Evolutionary conservation across 345 rosid genomes (phyloP).

Genomic region (Salix purpurea): DNA sequence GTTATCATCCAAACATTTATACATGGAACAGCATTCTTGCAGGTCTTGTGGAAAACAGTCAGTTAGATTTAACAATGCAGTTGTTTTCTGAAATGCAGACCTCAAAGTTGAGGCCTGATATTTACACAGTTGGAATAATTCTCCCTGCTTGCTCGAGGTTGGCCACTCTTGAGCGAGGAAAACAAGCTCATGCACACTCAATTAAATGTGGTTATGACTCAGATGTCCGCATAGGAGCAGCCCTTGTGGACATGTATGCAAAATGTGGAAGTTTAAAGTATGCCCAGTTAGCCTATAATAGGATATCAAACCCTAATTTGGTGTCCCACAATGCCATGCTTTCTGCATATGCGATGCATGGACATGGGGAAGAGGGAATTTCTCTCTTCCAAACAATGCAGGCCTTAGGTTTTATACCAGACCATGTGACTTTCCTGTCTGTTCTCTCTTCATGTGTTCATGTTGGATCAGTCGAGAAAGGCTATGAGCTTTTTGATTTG

Average conservation of each 20-base stretch:
- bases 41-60: constrained; percentile 20
- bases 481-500: constrained; percentile 12
- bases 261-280: constrained; percentile 22
- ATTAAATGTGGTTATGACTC: constrained; percentile 16
- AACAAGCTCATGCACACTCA: constrained; percentile 22
- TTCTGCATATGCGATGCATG: constrained; percentile 29
- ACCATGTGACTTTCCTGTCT: constrained; percentile 19
- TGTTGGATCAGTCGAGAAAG: constrained; percentile 16
- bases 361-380: constrained; percentile 22
- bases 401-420: constrained; percentile 12
- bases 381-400: constrained; percentile 16
- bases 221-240: constrained; percentile 24
- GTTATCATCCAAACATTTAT: constrained; percentile 38
- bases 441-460: constrained; percentile 25
- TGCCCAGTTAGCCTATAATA: constrained; percentile 7
- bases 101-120: constrained; percentile 13
- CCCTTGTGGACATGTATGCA: constrained; percentile 27
- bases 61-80: constrained; percentile 16
- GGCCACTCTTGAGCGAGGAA: constrained; percentile 23
- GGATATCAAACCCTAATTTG: constrained; percentile 26
- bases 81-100: constrained; percentile 16
- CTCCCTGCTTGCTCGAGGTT: constrained; percentile 22
- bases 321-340: constrained; percentile 31
- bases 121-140: constrained; percentile 22
- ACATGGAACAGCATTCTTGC: constrained; percentile 31